These are phyloP conservation scores for Zygosaccharomyces pseudobailii DNA, from an alignment of 1,139 yeast species.

Conservation along the genomic window DNA sequence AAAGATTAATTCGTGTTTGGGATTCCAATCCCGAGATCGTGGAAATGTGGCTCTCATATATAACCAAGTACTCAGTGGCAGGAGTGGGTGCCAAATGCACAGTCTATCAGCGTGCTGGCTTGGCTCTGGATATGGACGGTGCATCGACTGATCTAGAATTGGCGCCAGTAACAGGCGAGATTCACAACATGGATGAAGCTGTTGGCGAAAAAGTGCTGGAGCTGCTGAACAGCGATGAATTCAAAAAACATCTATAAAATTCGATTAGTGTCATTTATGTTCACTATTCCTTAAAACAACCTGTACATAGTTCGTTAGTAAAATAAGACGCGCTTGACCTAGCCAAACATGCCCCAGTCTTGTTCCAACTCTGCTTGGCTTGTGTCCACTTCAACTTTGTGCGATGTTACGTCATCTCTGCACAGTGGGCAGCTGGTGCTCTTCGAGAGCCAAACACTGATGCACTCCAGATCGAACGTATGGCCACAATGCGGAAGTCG, in stretches of 20 bases:
- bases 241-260: slow-evolving; percentile 38
- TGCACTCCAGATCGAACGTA: slow-evolving; percentile 81
- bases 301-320: slow-evolving; percentile 3
- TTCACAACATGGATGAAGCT: slow-evolving; percentile 42
- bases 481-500: slow-evolving; percentile 73
- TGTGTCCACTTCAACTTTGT: slow-evolving; percentile 50
- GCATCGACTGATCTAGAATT: slow-evolving; percentile 6
- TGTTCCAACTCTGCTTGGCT: slow-evolving; percentile 65
- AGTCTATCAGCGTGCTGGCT: slow-evolving; percentile 53
- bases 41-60: slow-evolving; percentile 75
- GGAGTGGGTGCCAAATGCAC: slow-evolving; percentile 83
- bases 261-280: neutral
- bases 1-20: slow-evolving; percentile 66
- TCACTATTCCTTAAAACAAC: too few species aligned
- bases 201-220: slow-evolving; percentile 71
- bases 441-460: slow-evolving; percentile 80
- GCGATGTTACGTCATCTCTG: slow-evolving; percentile 59
- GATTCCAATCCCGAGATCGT: slow-evolving; percentile 84
- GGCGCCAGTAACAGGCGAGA: slow-evolving; percentile 2
- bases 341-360: slow-evolving; percentile 77
- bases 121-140: slow-evolving; percentile 40
- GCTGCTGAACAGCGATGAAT: slow-evolving; percentile 60
- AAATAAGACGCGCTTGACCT: slow-evolving; percentile 8
- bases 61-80: slow-evolving; percentile 70
- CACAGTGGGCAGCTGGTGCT: slow-evolving; percentile 88